Conservation (phyloP, 169 alveolate species). For the Plasmodium yoelii region DNA sequence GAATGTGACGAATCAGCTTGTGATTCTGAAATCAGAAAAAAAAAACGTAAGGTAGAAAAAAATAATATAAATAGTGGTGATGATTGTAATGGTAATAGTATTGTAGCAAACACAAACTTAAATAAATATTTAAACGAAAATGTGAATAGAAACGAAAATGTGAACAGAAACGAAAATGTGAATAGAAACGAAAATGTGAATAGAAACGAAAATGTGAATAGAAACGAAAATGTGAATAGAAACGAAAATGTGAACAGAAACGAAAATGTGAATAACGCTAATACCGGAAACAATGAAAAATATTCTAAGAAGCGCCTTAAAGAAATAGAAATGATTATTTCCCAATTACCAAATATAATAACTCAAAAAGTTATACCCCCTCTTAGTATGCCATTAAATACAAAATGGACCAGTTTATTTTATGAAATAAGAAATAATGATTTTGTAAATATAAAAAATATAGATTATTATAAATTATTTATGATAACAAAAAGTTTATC, state of each 20-base stretch:
- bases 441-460: constrained; percentile 29
- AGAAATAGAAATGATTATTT: background rate
- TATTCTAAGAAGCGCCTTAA: background rate
- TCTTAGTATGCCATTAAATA: constrained; percentile 50
- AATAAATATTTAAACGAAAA: constrained; percentile 27
- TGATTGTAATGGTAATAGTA: background rate
- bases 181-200: constrained; percentile 6
- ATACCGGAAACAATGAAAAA: background rate
- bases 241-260: constrained; percentile 7
- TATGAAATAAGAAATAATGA: constrained; percentile 30
- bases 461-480: constrained; percentile 53
- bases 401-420: constrained; percentile 37
- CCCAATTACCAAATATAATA: constrained; percentile 27
- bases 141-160: too few species aligned
- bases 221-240: constrained; percentile 6
- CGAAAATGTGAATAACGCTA: background rate
- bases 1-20: background rate
- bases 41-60: background rate
- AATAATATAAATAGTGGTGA: background rate
- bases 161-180: background rate
- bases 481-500: constrained; percentile 27
- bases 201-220: background rate
- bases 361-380: constrained; percentile 64
- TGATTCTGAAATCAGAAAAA: background rate
- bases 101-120: background rate